Base-by-base conservation (phyloP, 495 filamentous ascomycete species). In the Aspergillus incahuasiensis region DNA sequence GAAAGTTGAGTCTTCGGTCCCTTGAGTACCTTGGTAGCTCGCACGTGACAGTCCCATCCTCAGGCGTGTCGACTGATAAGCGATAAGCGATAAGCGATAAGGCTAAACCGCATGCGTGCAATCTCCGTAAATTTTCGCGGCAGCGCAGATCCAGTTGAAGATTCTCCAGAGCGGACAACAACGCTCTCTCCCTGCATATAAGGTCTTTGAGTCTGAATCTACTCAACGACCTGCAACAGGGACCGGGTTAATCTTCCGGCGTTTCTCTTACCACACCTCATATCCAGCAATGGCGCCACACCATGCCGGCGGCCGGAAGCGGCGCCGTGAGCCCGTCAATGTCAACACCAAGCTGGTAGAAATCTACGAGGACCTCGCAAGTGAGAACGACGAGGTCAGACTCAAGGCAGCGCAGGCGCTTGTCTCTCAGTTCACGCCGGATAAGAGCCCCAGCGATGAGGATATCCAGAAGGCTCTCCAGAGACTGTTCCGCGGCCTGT, bases 401-500 rank as follows among this genome's bases (percentile, higher is more conserved):
- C 57, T 82, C 20, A 76, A 74, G 61, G 78, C 79, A 43, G 78
- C 77, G 0, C 68, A 75, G 34, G 62, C 60, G 6, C 64, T 80
- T 20, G 67, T 80, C 2, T 73, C 72, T 13, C 73, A 78, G 52
- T 79, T 79, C 48, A 74, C 78, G 0, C 61, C 72, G 11, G 68
- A 76, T 34, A 64, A 72, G 60, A 68, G 65, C 39, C 67, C 71
- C 7, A 60, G 65, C 20, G 71, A 69, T 54, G 74, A 75, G 11
- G 69, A 75, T 55, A 65, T 79, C 30, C 61, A 68, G 50, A 75
- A 76, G 58, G 62, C 65, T 0, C 63, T 88, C 34, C 74, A 73
- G 56, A 76, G 91, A 30, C 77, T 98, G 13, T 89, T 96, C 62
- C 84, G 89, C 43, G 94, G 94, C 35, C 81, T 98, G 22, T 90